Base-by-base conservation (phyloP, 1,139 yeast genomes). In the Sugiyamaella sp. region DNA sequence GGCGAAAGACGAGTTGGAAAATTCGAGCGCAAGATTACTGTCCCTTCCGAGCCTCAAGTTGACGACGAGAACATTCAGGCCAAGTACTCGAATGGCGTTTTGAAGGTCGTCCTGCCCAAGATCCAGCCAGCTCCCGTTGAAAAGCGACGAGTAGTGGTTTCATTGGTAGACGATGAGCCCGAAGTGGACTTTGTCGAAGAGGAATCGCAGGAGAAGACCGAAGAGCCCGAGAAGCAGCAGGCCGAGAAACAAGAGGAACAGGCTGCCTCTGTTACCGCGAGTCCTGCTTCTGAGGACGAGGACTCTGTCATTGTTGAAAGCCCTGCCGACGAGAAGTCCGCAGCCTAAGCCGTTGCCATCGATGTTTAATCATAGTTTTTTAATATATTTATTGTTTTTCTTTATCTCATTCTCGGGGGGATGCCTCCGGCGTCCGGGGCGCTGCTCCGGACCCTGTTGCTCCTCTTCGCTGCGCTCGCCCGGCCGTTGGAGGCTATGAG, bases 21-120 rank as follows among this genome's bases (percentile, higher is more conserved):
- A 16, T 80, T 81, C 63, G 82, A 80, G 62, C 76, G 86, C 66
- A 72, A 78, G 32, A 68, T 82, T 49, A 79, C 76, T 53, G 74
- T 82, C 60, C 85, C 85, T 25, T 71, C 74, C 1, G 69, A 76
- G 51, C 81, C 82, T 51, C 71, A 74, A 48, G 74, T 82, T 33
- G 70, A 74, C 43, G 84, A 81, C 52, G 81, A 79, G 16, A 70
- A 68, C 24, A 81, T 82, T 57, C 74, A 72, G 51, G 86, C 86
- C 17, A 75, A 76, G 52, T 80, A 68, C 50, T 71, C 67, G 46
- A 76, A 78, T 58, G 86, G 86, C 16, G 67, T 81, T 55, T 67
- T 82, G 54, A 81, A 78, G 55, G 71, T 82, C 38, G 72, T 68
- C 37, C 68, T 81, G 10, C 84, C 85, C 45, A 81, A 81, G 63